Evolutionary conservation across 2,329 filamentous ascomycete species (phyloP).

Genomic region (Paraphaeosphaeria minitans): DNA sequence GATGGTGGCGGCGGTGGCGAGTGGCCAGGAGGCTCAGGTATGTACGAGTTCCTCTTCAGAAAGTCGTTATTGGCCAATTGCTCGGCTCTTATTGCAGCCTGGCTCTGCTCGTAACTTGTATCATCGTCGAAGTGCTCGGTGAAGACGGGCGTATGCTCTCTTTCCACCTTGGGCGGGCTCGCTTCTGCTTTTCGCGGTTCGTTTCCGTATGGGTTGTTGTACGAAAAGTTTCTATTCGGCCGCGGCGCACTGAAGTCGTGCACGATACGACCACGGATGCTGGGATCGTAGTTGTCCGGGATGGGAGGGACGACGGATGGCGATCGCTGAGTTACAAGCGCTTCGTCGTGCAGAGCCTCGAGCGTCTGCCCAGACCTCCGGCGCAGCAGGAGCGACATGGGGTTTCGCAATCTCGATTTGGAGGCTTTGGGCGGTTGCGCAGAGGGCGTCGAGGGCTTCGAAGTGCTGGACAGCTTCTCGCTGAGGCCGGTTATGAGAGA

Average conservation of each 20-base stretch:
- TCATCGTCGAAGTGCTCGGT: constrained; percentile 65
- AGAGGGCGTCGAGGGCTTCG: constrained; percentile 29
- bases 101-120: constrained; percentile 45
- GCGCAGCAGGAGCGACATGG: constrained; percentile 64
- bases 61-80: constrained; percentile 56
- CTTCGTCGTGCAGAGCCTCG: constrained; percentile 55
- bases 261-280: constrained; percentile 66
- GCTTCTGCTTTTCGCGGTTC: constrained; percentile 16
- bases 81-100: constrained; percentile 54
- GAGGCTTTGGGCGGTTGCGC: constrained; percentile 38
- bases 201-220: constrained; percentile 37
- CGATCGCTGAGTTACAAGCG: constrained; percentile 55
- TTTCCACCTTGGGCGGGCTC: constrained; percentile 45
- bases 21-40: constrained; percentile 31
- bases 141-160: constrained; percentile 63
- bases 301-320: constrained; percentile 53
- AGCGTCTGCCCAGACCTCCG: constrained; percentile 60
- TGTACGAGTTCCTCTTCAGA: constrained; percentile 49
- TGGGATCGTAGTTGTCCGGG: constrained; percentile 66
- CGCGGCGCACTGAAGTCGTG: constrained; percentile 69
- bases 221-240: constrained; percentile 50
- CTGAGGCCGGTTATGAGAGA: constrained; percentile 39
- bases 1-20: constrained; percentile 6
- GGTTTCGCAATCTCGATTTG: constrained; percentile 62
- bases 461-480: constrained; percentile 35